Evolutionary conservation across 345 rosid species (phyloP), one percentile per base, ranked within the genome.

Genomic region (Passiflora organensis): DNA sequence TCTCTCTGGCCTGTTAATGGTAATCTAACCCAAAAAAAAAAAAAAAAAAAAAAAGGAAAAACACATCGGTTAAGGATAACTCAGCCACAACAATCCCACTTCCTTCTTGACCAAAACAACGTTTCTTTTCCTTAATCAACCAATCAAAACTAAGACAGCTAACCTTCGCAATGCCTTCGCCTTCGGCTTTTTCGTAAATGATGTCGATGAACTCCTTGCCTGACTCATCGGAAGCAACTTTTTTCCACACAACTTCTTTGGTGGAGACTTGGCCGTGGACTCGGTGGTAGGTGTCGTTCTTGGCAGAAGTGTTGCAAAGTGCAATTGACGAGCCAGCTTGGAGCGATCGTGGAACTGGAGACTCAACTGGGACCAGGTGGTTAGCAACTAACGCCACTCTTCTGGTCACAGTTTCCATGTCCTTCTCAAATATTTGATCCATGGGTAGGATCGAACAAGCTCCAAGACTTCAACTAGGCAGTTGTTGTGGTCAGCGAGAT

Each of bases 91-190:
- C 9, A 15, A 10, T 5, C 2, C 12, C 13, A 13, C 38, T 43
- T 55, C 49, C 39, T 24, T 44, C 18, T 24, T n/a, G 16, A 15
- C 24, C 20, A 42, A 37, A 42, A 22, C 43, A 2, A 59, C 22
- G 37, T 28, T 34, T 51, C 32, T 5, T 18, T n/a, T n/a, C n/a
- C n/a, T n/a, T n/a, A n/a, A n/a, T n/a, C n/a, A n/a, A n/a, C n/a
- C n/a, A n/a, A n/a, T n/a, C n/a, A n/a, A n/a, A n/a, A n/a, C 6
- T 28, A 34, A 48, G 39, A 42, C 13, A 24, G 4, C 15, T 36
- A 38, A 85, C 98, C 95, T 86, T 88, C 13, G 95, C 96, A 43
- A 93, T 93, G 42, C 78, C 94, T 73, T 93, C 99, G 22, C 65
- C 94, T 1, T 72, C 70, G 0, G 99, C 87, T 64, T 93, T 93